phyloP scores from a whole-genome alignment of 2,329 filamentous ascomycete species.

The Leptodontidium sp. region DNA sequence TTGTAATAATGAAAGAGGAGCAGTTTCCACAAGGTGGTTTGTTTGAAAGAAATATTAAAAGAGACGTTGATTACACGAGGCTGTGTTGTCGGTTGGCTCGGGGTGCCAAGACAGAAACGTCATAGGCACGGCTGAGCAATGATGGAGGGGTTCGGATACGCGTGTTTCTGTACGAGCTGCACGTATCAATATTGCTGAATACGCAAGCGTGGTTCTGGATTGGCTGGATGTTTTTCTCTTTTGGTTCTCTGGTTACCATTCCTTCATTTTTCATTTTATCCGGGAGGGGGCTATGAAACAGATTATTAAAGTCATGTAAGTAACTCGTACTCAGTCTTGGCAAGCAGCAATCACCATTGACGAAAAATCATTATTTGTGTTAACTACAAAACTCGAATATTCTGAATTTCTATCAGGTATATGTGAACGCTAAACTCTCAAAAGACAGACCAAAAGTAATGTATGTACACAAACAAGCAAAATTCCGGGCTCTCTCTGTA shows the following conservation, averaged over 20 bases:
- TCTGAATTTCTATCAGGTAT: too few relatives aligned
- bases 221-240: neutral
- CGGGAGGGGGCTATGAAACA: neutral
- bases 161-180: slow-evolving; percentile 1
- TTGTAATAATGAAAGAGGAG: neutral
- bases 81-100: slow-evolving; percentile 28
- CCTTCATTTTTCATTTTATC: too few relatives aligned
- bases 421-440: neutral
- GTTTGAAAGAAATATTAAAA: neutral
- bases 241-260: neutral
- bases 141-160: neutral
- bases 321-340: too few relatives aligned
- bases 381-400: too few relatives aligned
- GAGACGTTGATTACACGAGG: slow-evolving; percentile 11
- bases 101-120: slow-evolving; percentile 24
- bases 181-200: neutral
- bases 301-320: neutral
- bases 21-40: neutral
- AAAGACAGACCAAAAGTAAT: neutral
- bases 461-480: neutral
- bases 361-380: neutral
- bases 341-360: neutral
- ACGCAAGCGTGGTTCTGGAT: neutral
- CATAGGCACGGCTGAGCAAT: slow-evolving; percentile 28
- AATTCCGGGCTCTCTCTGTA: neutral